Conservation (phyloP, 805 yeast genomes). For the Candida caryicola region DNA sequence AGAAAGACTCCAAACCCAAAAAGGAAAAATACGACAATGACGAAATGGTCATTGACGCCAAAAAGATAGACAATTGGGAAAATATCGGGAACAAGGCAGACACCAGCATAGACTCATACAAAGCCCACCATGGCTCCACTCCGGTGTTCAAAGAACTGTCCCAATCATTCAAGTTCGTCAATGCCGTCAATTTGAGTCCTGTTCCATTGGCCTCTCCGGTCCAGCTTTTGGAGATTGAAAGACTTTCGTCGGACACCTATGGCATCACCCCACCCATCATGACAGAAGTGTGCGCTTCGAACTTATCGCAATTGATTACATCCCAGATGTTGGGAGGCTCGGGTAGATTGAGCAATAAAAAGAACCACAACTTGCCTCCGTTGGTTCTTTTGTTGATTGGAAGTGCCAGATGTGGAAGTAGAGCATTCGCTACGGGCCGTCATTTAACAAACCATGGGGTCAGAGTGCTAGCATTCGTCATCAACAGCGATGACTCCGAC, state of each 20-base stretch:
- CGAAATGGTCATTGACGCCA: conserved; percentile 65
- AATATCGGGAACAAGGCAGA: conserved; percentile 24
- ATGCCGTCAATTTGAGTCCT: conserved; percentile 20
- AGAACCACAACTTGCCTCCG: conserved; percentile 80
- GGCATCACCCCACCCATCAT: conserved; percentile 48
- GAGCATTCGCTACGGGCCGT: conserved; percentile 77
- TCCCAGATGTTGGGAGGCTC: conserved; percentile 64
- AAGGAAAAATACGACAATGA: conserved; percentile 59
- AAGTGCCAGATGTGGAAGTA: conserved; percentile 69
- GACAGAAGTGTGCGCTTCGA: conserved; percentile 67
- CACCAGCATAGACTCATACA: conserved; percentile 3
- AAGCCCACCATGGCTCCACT: conserved; percentile 10
- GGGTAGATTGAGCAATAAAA: conserved; percentile 53
- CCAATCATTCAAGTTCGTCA: conserved; percentile 19
- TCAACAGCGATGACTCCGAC: conserved; percentile 36
- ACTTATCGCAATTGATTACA: conserved; percentile 57
- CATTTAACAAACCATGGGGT: conserved; percentile 73
- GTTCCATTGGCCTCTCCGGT: conserved; percentile 71
- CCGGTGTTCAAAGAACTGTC: conserved; percentile 16
- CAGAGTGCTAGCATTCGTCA: conserved; percentile 55
- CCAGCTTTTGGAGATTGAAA: conserved; percentile 74
- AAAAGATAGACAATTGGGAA: conserved; percentile 54
- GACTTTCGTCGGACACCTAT: conserved; percentile 48
- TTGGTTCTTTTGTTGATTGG: conserved; percentile 68
- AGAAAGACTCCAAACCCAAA: conserved; percentile 16